Conservation (phyloP, 1,284 basidiomycete species). For the Ganoderma multipileum region DNA sequence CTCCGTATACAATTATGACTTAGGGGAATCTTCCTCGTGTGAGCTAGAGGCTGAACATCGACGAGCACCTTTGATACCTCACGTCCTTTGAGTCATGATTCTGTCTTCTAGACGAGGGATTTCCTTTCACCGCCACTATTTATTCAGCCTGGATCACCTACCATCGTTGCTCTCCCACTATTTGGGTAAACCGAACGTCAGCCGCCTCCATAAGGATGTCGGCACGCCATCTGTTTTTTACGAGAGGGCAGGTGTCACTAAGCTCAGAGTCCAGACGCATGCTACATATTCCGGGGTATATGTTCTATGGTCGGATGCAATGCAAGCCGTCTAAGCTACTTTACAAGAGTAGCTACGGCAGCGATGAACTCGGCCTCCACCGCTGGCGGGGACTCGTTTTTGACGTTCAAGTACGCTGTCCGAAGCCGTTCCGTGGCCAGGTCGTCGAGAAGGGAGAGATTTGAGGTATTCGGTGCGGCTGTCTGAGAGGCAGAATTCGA, state of each 20-base stretch:
- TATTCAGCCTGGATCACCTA: no score
- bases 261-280: background rate
- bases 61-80: no score
- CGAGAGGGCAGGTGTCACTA: background rate
- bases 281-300: slow-evolving; percentile 21
- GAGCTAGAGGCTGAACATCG: no score
- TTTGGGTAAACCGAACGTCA: no score
- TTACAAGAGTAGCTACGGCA: slow-evolving; percentile 36
- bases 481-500: slow-evolving; percentile 62
- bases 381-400: slow-evolving; percentile 38
- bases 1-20: slow-evolving; percentile 33
- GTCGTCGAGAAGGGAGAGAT: slow-evolving; percentile 60
- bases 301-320: slow-evolving; percentile 1
- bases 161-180: no score
- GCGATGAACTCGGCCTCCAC: slow-evolving; percentile 35
- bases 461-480: slow-evolving; percentile 55
- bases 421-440: slow-evolving; percentile 76
- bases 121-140: no score
- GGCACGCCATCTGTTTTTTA: no score
- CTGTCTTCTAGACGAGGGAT: no score
- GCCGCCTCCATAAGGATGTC: no score
- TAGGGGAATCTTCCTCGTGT: slow-evolving; percentile 18
- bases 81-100: background rate
- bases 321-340: slow-evolving; percentile 17
- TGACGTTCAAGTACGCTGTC: slow-evolving; percentile 53